These are phyloP conservation scores for Tulasnella sp. DNA, from an alignment of 768 basidiomycete species.

Conservation along the genomic window DNA sequence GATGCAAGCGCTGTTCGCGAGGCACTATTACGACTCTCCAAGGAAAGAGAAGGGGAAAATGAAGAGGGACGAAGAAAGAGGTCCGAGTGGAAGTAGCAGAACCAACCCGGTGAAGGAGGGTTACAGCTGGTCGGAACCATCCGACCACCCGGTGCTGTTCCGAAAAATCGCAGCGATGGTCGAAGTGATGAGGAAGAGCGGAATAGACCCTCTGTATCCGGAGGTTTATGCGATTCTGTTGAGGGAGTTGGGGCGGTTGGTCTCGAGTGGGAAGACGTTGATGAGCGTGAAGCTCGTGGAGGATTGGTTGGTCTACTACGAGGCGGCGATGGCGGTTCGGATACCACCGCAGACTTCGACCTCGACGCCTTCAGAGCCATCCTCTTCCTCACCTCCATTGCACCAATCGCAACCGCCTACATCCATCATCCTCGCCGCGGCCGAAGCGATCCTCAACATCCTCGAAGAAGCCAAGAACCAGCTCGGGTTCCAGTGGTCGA, in stretches of 20 bases:
- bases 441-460: neutral
- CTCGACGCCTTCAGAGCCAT: neutral
- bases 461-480: neutral
- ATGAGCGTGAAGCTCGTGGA: slow-evolving; percentile 1
- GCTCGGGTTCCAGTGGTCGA: neutral
- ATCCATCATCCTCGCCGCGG: neutral
- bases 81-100: no score
- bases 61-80: no score
- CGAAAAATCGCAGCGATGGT: neutral
- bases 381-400: neutral
- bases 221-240: neutral
- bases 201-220: neutral
- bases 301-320: neutral
- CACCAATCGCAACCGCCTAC: neutral
- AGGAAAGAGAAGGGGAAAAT: neutral
- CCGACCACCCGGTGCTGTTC: neutral
- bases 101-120: neutral
- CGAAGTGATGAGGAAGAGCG: slow-evolving; percentile 9
- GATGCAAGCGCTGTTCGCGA: neutral
- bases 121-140: neutral
- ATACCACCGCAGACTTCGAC: neutral
- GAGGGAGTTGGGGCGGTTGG: neutral
- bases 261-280: neutral
- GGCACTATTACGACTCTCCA: neutral
- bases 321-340: slow-evolving; percentile 2